phyloP scores from a whole-genome alignment of 192 early-diverging fungal species.

The Irineochytrium annulatum region DNA sequence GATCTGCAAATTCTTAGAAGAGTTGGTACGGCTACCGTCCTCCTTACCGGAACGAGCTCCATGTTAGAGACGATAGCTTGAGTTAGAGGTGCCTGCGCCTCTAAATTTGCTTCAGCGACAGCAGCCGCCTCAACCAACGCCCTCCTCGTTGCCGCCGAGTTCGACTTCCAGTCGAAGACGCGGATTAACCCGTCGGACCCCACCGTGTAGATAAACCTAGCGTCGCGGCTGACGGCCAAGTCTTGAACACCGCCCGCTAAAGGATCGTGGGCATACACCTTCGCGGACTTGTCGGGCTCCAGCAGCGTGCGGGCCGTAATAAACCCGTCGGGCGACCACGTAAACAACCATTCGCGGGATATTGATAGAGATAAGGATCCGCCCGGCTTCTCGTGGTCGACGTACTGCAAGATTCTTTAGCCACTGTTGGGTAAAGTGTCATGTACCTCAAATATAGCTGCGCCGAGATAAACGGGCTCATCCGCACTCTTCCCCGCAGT shows the following conservation, averaged over 20 bases:
- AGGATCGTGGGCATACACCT: conserved; percentile 44
- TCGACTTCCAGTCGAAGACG: conserved; percentile 45
- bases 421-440: background rate
- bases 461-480: conserved; percentile 24
- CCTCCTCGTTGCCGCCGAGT: conserved; percentile 31
- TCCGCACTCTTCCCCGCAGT: background rate
- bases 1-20: too few relatives aligned
- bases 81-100: background rate
- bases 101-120: conserved; percentile 20
- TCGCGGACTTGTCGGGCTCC: conserved; percentile 43
- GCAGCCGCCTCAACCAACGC: conserved; percentile 35
- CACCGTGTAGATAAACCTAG: conserved; percentile 27
- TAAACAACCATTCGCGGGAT: conserved; percentile 42
- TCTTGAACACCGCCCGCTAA: conserved; percentile 34
- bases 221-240: conserved; percentile 33
- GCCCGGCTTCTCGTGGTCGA: conserved; percentile 34
- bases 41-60: background rate
- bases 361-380: conserved; percentile 15
- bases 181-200: conserved; percentile 42
- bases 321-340: conserved; percentile 38
- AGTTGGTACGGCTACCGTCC: too few relatives aligned
- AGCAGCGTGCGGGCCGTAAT: conserved; percentile 43
- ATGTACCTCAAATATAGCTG: conserved; percentile 25
- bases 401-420: conserved; percentile 17
- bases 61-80: background rate